Conservation (phyloP, 345 rosid genomes). For the Eucalyptus lansdowneana region DNA sequence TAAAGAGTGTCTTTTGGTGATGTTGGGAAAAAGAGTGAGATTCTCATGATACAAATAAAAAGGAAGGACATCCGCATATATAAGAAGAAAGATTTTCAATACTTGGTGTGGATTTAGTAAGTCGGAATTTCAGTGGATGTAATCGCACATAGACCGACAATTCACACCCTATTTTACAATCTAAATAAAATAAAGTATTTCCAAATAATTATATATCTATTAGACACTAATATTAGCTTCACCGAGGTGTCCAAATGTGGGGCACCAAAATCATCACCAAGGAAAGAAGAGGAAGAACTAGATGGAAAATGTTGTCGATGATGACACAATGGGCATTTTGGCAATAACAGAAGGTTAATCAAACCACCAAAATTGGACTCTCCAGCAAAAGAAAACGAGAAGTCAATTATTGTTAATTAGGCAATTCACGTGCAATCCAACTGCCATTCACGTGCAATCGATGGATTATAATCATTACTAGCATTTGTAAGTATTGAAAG, state of each 20-base stretch:
- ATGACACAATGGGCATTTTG: background rate
- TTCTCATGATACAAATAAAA: background rate
- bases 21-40: background rate
- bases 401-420: background rate
- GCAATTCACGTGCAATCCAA: background rate
- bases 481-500: background rate
- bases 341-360: background rate
- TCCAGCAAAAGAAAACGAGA: too few relatives aligned
- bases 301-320: background rate
- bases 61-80: too few relatives aligned
- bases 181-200: background rate
- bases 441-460: background rate
- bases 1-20: background rate
- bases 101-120: background rate
- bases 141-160: background rate
- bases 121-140: background rate
- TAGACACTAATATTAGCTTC: background rate
- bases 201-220: background rate
- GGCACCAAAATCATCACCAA: background rate
- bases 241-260: background rate
- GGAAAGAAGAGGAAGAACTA: background rate
- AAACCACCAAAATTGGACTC: background rate
- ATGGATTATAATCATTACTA: background rate
- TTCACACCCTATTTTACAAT: background rate
- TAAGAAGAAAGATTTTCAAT: background rate